Evolutionary conservation across 805 yeast genomes (phyloP).

Genomic region (Ogataea salicorniae): DNA sequence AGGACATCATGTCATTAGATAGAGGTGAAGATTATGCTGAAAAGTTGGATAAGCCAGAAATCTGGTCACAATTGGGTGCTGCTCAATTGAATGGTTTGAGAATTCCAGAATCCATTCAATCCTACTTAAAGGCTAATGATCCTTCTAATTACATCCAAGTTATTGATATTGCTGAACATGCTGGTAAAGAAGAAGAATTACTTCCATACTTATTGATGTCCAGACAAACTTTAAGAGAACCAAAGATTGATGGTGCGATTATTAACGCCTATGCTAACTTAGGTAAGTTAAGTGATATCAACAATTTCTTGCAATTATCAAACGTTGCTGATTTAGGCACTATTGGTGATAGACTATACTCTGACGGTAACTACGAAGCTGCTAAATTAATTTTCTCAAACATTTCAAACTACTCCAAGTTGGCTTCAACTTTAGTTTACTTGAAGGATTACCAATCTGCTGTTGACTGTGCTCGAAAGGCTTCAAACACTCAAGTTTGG

Average conservation of each 20-base stretch:
- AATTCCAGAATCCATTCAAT: conserved; percentile 83
- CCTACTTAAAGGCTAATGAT: conserved; percentile 88
- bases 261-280: conserved; percentile 81
- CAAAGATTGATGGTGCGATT: conserved; percentile 87
- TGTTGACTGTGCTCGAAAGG: conserved; percentile 98
- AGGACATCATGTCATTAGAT: conserved; percentile 88
- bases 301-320: conserved; percentile 74
- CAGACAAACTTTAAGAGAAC: conserved; percentile 84
- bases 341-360: conserved; percentile 89
- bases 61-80: conserved; percentile 93
- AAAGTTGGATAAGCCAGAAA: conserved; percentile 74
- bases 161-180: conserved; percentile 91
- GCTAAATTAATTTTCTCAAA: conserved; percentile 83
- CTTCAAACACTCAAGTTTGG: conserved; percentile 91
- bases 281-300: conserved; percentile 73
- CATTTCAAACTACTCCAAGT: conserved; percentile 89
- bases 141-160: conserved; percentile 87
- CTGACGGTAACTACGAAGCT: conserved; percentile 78
- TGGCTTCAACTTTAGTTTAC: conserved; percentile 94
- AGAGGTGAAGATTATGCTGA: conserved; percentile 93
- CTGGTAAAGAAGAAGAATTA: conserved; percentile 94
- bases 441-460: conserved; percentile 92
- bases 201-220: conserved; percentile 86
- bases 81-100: conserved; percentile 95
- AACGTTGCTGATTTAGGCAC: conserved; percentile 90